phyloP scores from a whole-genome alignment of 139 green algal genomes.

The Tetradesmus obliquus region DNA sequence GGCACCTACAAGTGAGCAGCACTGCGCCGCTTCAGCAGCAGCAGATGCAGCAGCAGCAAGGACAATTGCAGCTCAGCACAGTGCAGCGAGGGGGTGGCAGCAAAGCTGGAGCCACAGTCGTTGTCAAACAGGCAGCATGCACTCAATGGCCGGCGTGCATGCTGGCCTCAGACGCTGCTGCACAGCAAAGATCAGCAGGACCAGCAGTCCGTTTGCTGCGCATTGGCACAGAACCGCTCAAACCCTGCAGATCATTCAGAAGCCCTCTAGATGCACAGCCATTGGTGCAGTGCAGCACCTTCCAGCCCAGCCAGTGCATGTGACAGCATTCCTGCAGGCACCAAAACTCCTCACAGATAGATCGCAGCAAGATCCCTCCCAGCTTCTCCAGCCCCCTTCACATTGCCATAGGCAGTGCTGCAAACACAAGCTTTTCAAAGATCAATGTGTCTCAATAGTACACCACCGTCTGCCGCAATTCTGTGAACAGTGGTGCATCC shows the following conservation, averaged over 20 bases:
- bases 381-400: too few species aligned
- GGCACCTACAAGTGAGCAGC: slow-evolving; percentile 87
- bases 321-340: background rate
- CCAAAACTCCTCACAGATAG: background rate
- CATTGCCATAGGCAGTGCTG: too few species aligned
- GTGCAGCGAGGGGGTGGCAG: background rate
- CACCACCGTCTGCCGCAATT: too few species aligned
- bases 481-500: too few species aligned
- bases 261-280: too few species aligned
- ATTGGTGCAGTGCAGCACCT: background rate
- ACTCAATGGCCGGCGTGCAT: background rate
- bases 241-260: too few species aligned
- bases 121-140: background rate
- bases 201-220: background rate
- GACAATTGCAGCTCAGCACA: background rate
- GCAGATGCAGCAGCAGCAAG: background rate
- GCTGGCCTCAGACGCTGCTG: too few species aligned
- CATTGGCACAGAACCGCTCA: background rate
- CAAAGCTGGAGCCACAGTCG: background rate
- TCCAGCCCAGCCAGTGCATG: background rate
- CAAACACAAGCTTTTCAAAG: too few species aligned
- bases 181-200: background rate
- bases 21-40: background rate
- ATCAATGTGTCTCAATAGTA: too few species aligned
- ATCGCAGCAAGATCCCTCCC: background rate